Evolutionary conservation across 2,329 filamentous ascomycete species (phyloP).

Genomic region (Calonectria multiphialidica): DNA sequence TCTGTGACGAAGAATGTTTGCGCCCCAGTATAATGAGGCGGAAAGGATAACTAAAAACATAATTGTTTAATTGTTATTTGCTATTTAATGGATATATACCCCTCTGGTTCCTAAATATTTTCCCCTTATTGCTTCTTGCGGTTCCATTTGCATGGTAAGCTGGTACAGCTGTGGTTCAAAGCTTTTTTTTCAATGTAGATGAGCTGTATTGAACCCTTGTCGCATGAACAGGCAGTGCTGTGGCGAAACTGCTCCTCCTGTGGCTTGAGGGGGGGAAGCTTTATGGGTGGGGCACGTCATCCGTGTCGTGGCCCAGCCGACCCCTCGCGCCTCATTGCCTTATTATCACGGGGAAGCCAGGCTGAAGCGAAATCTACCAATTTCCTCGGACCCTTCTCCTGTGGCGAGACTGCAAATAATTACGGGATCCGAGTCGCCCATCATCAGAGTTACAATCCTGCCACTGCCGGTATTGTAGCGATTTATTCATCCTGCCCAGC

Average conservation of each 20-base stretch:
- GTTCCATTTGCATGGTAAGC: no score
- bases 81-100: no score
- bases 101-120: no score
- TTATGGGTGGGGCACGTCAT: slow-evolving; percentile 54
- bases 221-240: slow-evolving; percentile 34
- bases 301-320: slow-evolving; percentile 46
- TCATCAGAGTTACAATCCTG: slow-evolving; percentile 16
- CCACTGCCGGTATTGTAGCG: slow-evolving; percentile 2
- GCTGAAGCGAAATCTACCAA: slow-evolving; percentile 44
- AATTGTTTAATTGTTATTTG: no score
- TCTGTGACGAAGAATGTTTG: no score
- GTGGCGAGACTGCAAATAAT: slow-evolving; percentile 12
- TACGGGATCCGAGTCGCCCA: background rate
- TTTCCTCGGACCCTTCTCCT: slow-evolving; percentile 34
- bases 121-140: no score
- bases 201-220: background rate
- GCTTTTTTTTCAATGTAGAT: background rate
- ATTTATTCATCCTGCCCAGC: slow-evolving; percentile 13
- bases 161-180: no score
- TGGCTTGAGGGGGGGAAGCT: slow-evolving; percentile 34
- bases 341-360: slow-evolving; percentile 44
- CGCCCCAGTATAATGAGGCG: no score
- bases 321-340: slow-evolving; percentile 47
- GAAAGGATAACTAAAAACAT: no score
- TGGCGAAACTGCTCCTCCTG: slow-evolving; percentile 37